These are phyloP conservation scores for Telfairia occidentalis DNA, from an alignment of 331 rosid genomes.

Conservation along the genomic window DNA sequence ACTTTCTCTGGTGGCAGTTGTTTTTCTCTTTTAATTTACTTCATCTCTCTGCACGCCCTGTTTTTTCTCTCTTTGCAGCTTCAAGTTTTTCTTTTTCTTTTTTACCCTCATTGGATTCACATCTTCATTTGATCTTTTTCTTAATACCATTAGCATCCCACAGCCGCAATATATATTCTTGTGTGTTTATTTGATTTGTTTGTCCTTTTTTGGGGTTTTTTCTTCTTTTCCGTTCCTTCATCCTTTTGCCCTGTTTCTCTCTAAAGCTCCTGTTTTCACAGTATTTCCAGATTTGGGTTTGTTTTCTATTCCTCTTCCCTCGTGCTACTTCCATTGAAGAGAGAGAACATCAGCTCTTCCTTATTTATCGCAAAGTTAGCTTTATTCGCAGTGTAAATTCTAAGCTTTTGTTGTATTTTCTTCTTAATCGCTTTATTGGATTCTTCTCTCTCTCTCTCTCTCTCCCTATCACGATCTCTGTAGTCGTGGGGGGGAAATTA, in stretches of 20 bases:
- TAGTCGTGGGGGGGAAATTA: constrained; percentile 19
- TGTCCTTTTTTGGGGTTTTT: not conserved
- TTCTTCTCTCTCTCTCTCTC: not conserved
- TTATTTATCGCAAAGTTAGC: not conserved
- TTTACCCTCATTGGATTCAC: not conserved
- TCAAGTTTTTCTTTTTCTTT: not conserved
- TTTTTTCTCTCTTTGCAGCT: too few relatives aligned
- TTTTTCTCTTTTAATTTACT: not conserved
- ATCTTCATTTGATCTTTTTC: not conserved
- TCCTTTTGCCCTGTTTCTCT: not conserved
- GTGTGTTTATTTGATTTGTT: not conserved
- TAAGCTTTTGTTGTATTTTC: not conserved
- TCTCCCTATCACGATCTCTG: constrained; percentile 8
- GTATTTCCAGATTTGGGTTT: not conserved
- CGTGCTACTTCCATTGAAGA: not conserved
- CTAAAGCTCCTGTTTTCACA: not conserved
- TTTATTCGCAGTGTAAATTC: not conserved
- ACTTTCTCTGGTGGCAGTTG: constrained; percentile 4
- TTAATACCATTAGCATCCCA: not conserved
- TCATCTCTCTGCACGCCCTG: too few relatives aligned
- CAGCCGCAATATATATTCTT: not conserved
- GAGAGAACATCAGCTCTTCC: not conserved
- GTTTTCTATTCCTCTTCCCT: not conserved
- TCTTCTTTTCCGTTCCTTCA: not conserved
- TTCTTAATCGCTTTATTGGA: not conserved